A percentile compares a stretch with the other conserved stretches of the same genome.
These are phyloP conservation scores for Fusarium sp. DNA, from an alignment of 2,329 filamentous ascomycete species.

Conservation along the genomic window DNA sequence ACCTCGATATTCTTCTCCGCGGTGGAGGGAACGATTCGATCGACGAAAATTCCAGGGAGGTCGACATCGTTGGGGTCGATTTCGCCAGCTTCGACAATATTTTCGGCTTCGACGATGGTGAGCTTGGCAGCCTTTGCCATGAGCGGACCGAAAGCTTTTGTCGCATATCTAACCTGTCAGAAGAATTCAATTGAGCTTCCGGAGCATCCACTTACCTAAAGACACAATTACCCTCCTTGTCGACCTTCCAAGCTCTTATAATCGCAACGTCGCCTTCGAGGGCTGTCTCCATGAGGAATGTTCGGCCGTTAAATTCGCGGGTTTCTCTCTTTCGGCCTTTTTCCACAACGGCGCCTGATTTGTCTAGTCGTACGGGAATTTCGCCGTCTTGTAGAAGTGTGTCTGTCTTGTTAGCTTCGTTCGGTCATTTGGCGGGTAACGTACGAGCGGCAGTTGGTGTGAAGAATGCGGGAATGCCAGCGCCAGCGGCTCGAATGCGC, in stretches of 20 bases:
- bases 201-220: constrained; percentile 67
- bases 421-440: constrained; percentile 42
- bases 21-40: constrained; percentile 82
- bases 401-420: constrained; percentile 54
- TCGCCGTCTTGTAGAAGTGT: constrained; percentile 77
- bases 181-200: background rate
- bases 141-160: constrained; percentile 79
- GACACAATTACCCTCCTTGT: constrained; percentile 82
- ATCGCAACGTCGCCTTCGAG: constrained; percentile 83
- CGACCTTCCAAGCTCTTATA: constrained; percentile 80
- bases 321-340: constrained; percentile 76
- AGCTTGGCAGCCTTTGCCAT: constrained; percentile 85
- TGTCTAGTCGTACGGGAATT: constrained; percentile 73
- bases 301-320: constrained; percentile 78
- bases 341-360: constrained; percentile 71
- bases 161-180: constrained; percentile 68
- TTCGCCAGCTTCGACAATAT: constrained; percentile 81
- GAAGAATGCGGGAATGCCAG: constrained; percentile 84
- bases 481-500: constrained; percentile 78
- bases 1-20: constrained; percentile 79
- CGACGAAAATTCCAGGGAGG: constrained; percentile 85
- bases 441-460: constrained; percentile 78
- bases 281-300: constrained; percentile 82
- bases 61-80: constrained; percentile 82
- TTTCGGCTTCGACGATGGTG: constrained; percentile 86